Percentiles rank a stretch among this genome's conserved stretches.
phyloP scores from a whole-genome alignment of 169 alveolate genomes.

The Eimeria mitis region DNA sequence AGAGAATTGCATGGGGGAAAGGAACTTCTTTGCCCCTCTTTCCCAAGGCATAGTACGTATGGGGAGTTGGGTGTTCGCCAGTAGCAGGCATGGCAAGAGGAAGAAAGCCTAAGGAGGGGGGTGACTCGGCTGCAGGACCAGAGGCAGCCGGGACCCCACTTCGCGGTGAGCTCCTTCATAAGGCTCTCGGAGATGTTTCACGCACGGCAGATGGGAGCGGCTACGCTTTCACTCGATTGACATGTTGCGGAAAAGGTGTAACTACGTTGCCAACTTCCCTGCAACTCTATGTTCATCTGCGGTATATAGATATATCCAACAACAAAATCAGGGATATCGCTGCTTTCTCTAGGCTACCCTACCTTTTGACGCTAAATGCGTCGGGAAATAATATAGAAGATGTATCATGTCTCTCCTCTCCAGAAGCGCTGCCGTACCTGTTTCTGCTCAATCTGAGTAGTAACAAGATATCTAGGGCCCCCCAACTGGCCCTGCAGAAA shows the following conservation, averaged over 20 bases:
- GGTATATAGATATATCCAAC: slow-evolving; percentile 78
- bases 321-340: slow-evolving; percentile 67
- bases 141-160: slow-evolving; percentile 54
- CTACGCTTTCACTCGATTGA: slow-evolving; percentile 78
- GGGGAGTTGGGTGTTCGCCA: background rate
- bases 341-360: slow-evolving; percentile 71
- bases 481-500: slow-evolving; percentile 54
- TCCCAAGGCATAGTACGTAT: background rate
- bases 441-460: slow-evolving; percentile 61
- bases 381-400: slow-evolving; percentile 76
- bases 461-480: slow-evolving; percentile 51
- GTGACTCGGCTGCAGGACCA: slow-evolving; percentile 24
- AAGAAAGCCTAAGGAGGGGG: slow-evolving; percentile 46
- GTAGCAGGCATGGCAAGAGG: slow-evolving; percentile 75
- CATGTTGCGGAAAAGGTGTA: slow-evolving; percentile 65
- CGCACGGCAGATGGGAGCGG: slow-evolving; percentile 82
- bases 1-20: background rate
- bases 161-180: slow-evolving; percentile 66
- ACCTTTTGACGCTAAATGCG: slow-evolving; percentile 75
- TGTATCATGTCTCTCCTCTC: slow-evolving; percentile 42
- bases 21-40: background rate
- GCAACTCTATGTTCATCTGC: slow-evolving; percentile 63
- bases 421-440: slow-evolving; percentile 76
- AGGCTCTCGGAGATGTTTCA: slow-evolving; percentile 76
- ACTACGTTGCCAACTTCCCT: slow-evolving; percentile 66